A percentile compares a stretch with the other conserved stretches of the same genome.
Evolutionary conservation across 2,329 filamentous ascomycete species (phyloP).

Genomic region (Colletotrichum camelliae): DNA sequence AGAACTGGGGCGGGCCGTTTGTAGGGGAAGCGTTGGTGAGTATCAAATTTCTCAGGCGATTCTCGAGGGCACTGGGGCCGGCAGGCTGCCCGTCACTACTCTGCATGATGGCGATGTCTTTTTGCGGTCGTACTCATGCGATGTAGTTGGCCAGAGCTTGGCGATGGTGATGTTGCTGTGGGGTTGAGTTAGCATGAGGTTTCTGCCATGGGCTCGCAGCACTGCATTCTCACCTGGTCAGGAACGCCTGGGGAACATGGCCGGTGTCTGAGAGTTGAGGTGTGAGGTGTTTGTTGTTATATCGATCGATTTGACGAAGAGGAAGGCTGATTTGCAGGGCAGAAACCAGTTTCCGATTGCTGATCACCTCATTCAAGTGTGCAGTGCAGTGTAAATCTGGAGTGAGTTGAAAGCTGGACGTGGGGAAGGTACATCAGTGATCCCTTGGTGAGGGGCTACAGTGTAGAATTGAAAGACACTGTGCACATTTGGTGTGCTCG

Average conservation of each 20-base stretch:
- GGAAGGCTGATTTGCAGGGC: not conserved
- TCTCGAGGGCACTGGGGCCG: conserved; percentile 55
- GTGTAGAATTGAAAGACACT: not conserved
- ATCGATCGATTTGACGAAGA: not conserved
- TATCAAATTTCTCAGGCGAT: conserved; percentile 64
- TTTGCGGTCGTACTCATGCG: not conserved
- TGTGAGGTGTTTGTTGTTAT: not conserved
- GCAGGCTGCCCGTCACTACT: not conserved
- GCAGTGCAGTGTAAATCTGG: conserved; percentile 2
- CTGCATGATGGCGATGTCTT: not conserved
- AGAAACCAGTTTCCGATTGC: not conserved
- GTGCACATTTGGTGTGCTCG: not conserved
- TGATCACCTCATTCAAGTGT: not conserved
- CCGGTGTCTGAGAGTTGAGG: not conserved
- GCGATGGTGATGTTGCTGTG: not conserved
- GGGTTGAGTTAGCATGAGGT: conserved; percentile 3
- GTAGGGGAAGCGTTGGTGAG: conserved; percentile 51
- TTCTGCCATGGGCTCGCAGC: not conserved
- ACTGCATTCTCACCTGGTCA: not conserved
- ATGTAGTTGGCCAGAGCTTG: not conserved
- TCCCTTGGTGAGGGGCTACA: conserved; percentile 15
- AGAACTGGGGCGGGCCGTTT: conserved; percentile 23
- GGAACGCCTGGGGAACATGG: not conserved
- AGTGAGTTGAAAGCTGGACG: conserved; percentile 12
- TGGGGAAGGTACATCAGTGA: conserved; percentile 12